Conservation (phyloP, 2,329 filamentous ascomycete species). For the Ophiosphaerella narmari region DNA sequence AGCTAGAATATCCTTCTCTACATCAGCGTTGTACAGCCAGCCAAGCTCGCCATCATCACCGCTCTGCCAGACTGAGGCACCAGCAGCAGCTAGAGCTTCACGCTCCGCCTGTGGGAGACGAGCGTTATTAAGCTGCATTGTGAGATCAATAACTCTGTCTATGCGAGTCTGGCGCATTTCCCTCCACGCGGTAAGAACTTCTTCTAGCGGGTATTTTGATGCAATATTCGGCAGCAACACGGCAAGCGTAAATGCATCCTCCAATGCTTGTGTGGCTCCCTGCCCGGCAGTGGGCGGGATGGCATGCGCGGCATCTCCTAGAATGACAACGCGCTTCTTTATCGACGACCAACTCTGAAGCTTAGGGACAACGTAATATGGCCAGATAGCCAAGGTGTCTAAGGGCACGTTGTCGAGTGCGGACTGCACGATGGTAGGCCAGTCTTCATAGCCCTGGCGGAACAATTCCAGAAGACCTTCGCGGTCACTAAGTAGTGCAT, state of each 20-base stretch:
- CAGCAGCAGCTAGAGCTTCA: constrained; percentile 19
- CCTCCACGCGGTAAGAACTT: constrained; percentile 51
- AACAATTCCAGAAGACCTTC: constrained; percentile 16
- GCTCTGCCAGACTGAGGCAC: constrained; percentile 16
- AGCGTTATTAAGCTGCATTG: constrained; percentile 54
- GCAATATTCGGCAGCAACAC: constrained; percentile 7
- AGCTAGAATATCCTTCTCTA: constrained; percentile 10
- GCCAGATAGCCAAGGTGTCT: constrained; percentile 22
- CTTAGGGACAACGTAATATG: constrained; percentile 31
- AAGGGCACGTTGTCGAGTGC: constrained; percentile 16
- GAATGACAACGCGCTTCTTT: constrained; percentile 49
- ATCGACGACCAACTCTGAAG: constrained; percentile 51
- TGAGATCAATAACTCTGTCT: constrained; percentile 55
- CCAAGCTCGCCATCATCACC: constrained; percentile 18
- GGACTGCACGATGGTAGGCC: constrained; percentile 17
- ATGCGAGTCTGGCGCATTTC: constrained; percentile 54
- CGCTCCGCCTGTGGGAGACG: constrained; percentile 48
- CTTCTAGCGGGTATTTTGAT: constrained; percentile 23
- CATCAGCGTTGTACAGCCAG: constrained; percentile 22
- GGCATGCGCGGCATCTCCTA: constrained; percentile 68
- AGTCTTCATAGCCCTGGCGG: constrained; percentile 11
- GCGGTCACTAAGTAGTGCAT: constrained; percentile 37
- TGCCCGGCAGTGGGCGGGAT: constrained; percentile 65
- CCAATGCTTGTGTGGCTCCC: constrained; percentile 63
- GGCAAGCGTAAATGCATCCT: constrained; percentile 50